Evolutionary conservation across 1,284 basidiomycete species (phyloP).

Genomic region (Leccinum insolens): DNA sequence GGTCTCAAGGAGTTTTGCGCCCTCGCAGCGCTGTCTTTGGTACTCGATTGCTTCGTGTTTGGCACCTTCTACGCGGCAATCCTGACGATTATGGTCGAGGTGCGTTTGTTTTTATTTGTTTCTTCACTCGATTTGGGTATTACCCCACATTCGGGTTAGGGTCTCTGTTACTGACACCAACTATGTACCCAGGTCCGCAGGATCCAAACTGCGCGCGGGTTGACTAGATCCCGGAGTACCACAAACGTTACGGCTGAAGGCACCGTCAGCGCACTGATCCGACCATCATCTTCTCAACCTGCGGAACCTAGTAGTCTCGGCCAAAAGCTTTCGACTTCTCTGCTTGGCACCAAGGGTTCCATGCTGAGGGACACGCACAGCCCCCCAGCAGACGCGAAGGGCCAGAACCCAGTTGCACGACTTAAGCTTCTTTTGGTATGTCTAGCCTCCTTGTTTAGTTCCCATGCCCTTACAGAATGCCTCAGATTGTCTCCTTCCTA

Average conservation of each 20-base stretch:
- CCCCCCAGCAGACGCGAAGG: constrained; percentile 33
- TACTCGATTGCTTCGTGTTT: constrained; percentile 87
- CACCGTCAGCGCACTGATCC: constrained; percentile 34
- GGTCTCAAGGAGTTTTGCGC: constrained; percentile 96
- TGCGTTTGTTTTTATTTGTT: constrained; percentile 38
- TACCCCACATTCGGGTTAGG: constrained; percentile 21
- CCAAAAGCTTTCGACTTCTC: constrained; percentile 48
- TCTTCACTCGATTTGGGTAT: constrained; percentile 5
- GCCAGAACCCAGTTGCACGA: constrained; percentile 76
- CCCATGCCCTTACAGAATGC: constrained; percentile 13
- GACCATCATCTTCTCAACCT: constrained; percentile 18
- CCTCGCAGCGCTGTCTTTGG: constrained; percentile 85
- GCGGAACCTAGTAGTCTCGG: constrained; percentile 34
- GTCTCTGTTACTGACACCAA: constrained; percentile 3
- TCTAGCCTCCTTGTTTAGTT: constrained; percentile 9
- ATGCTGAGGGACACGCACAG: constrained; percentile 42
- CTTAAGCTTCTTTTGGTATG: constrained; percentile 88
- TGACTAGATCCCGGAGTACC: constrained; percentile 41
- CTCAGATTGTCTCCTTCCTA: constrained; percentile 82
- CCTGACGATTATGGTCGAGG: constrained; percentile 94
- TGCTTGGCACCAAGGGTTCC: constrained; percentile 73
- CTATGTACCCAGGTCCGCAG: constrained; percentile 44
- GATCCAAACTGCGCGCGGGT: constrained; percentile 48
- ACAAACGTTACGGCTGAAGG: constrained; percentile 34
- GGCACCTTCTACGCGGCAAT: constrained; percentile 92